phyloP scores from a whole-genome alignment of 169 alveolate species.

The Miamiensis avidus region DNA sequence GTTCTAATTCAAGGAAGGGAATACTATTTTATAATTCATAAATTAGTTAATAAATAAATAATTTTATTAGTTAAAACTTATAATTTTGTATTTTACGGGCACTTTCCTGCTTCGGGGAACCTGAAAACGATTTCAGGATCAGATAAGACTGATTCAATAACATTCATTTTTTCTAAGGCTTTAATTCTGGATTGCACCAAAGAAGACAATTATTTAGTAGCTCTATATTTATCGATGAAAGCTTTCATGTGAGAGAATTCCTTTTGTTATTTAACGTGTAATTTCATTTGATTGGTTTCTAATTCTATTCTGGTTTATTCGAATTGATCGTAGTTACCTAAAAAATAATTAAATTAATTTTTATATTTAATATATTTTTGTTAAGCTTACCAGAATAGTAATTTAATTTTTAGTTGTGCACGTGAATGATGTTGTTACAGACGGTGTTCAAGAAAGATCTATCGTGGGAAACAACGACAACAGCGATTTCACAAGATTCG shows the following conservation, averaged over 20 bases:
- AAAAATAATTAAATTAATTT: too few relatives aligned
- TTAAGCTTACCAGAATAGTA: too few relatives aligned
- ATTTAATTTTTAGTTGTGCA: slow-evolving; percentile 79
- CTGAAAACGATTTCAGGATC: slow-evolving; percentile 90
- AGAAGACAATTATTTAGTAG: slow-evolving; percentile 91
- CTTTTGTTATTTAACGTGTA: slow-evolving; percentile 85
- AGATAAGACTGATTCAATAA: slow-evolving; percentile 90
- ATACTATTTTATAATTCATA: too few relatives aligned
- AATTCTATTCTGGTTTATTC: slow-evolving; percentile 90
- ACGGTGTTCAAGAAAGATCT: slow-evolving; percentile 94
- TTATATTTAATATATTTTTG: too few relatives aligned
- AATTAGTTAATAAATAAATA: too few relatives aligned
- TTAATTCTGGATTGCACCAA: slow-evolving; percentile 95
- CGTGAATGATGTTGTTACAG: slow-evolving; percentile 94
- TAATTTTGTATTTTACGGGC: too few relatives aligned
- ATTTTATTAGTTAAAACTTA: too few relatives aligned
- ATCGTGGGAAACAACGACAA: slow-evolving; percentile 95
- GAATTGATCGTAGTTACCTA: slow-evolving; percentile 94
- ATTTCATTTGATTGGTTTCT: slow-evolving; percentile 83
- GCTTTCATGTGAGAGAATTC: slow-evolving; percentile 91
- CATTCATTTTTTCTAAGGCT: slow-evolving; percentile 90
- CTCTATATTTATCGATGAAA: slow-evolving; percentile 94
- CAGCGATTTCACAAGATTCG: slow-evolving; percentile 86
- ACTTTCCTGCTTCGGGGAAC: slow-evolving; percentile 89
- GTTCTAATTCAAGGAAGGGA: slow-evolving; percentile 76